phyloP scores from a whole-genome alignment of 2,329 filamentous ascomycete genomes.

The Chaetothyriales sp. region DNA sequence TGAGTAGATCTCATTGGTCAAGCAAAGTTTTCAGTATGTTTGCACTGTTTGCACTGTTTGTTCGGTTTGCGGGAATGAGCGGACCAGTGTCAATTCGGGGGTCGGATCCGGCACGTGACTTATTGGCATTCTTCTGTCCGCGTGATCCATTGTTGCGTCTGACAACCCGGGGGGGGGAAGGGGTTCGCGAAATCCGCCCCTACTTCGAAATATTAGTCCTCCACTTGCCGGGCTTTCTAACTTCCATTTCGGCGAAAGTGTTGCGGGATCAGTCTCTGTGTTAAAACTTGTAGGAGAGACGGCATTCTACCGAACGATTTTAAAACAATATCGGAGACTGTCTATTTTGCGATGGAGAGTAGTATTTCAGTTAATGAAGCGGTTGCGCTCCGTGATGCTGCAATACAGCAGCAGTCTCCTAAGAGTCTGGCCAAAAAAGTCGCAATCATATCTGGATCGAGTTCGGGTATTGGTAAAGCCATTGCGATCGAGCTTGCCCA shows the following conservation, averaged over 20 bases:
- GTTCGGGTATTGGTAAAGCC: constrained; percentile 37
- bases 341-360: background rate
- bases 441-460: constrained; percentile 37
- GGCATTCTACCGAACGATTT: background rate
- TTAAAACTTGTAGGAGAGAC: background rate
- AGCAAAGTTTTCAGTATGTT: too few species aligned
- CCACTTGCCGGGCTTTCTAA: background rate
- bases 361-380: background rate
- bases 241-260: background rate
- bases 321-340: background rate
- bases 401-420: background rate
- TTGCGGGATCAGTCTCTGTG: background rate
- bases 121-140: too few species aligned
- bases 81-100: too few species aligned
- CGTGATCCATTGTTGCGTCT: too few species aligned
- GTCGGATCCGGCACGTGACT: too few species aligned
- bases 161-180: too few species aligned
- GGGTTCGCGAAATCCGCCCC: background rate
- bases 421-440: constrained; percentile 20
- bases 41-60: too few species aligned
- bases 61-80: too few species aligned
- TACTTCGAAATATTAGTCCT: background rate
- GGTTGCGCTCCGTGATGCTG: background rate
- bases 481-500: constrained; percentile 33
- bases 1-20: too few species aligned